phyloP scores from a whole-genome alignment of 2,329 filamentous ascomycete genomes.

The Pseudocercospora vitis region DNA sequence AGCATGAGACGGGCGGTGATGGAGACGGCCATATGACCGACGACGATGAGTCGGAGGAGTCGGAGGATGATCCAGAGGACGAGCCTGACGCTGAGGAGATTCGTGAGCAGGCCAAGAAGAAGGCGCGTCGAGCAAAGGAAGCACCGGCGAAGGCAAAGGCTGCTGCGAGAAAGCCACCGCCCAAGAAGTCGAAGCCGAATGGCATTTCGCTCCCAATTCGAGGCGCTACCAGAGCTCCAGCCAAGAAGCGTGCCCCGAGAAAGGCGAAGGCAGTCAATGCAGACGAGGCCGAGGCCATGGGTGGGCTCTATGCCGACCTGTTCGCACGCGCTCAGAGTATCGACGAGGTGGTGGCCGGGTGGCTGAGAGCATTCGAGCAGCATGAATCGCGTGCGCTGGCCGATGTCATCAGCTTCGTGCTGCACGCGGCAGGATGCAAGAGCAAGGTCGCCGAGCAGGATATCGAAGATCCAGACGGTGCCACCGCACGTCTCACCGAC shows the following conservation, averaged over 20 bases:
- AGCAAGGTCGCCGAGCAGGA: conserved; percentile 77
- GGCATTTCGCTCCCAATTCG: conserved; percentile 58
- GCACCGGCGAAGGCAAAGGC: conserved; percentile 34
- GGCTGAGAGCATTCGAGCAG: conserved; percentile 58
- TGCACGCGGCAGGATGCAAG: conserved; percentile 74
- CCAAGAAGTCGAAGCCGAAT: conserved; percentile 57
- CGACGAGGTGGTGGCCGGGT: conserved; percentile 58
- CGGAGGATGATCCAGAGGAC: conserved; percentile 40
- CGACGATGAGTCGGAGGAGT: conserved; percentile 30
- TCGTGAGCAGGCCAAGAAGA: conserved; percentile 37
- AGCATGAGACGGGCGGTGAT: conserved; percentile 36
- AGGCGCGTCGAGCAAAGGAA: conserved; percentile 27
- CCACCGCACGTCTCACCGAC: conserved; percentile 72
- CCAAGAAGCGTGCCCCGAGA: conserved; percentile 47
- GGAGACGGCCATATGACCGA: conserved; percentile 38
- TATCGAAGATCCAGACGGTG: conserved; percentile 86
- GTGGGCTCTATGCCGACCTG: conserved; percentile 61
- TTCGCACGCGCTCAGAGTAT: conserved; percentile 57
- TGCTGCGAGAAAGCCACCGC: conserved; percentile 39
- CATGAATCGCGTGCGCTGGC: conserved; percentile 57
- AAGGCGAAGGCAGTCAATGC: conserved; percentile 55
- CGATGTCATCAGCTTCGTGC: conserved; percentile 62
- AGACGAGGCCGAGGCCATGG: conserved; percentile 54
- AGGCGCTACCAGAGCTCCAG: conserved; percentile 43
- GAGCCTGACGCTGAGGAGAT: conserved; percentile 53